phyloP scores from a whole-genome alignment of 208 protist species.

The Trypanosoma boissoni region DNA sequence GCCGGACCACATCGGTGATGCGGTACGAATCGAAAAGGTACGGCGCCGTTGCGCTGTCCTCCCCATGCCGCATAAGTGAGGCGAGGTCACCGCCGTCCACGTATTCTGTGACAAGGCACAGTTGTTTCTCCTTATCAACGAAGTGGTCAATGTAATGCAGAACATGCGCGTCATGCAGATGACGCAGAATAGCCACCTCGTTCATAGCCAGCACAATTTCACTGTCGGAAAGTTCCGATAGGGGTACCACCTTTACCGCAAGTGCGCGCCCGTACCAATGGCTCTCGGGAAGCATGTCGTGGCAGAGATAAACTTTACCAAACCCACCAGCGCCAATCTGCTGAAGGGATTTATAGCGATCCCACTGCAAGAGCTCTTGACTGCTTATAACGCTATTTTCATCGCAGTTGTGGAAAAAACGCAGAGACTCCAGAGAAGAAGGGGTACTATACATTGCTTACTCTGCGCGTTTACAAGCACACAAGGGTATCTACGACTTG shows the following conservation, averaged over 20 bases:
- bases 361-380: conserved; percentile 34
- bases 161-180: conserved; percentile 78
- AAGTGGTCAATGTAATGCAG: conserved; percentile 85
- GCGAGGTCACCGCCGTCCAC: conserved; percentile 77
- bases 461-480: too few relatives aligned
- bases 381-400: not conserved
- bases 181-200: conserved; percentile 72
- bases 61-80: conserved; percentile 16
- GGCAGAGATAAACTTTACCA: conserved; percentile 78
- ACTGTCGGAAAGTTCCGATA: conserved; percentile 46
- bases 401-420: not conserved
- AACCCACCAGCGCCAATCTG: conserved; percentile 67
- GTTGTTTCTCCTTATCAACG: conserved; percentile 51
- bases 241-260: conserved; percentile 70
- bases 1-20: conserved; percentile 63
- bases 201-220: conserved; percentile 72
- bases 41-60: conserved; percentile 9
- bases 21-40: conserved; percentile 72
- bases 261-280: conserved; percentile 33
- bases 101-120: conserved; percentile 89
- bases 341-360: conserved; percentile 42
- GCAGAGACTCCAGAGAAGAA: too few relatives aligned
- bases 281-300: conserved; percentile 31
- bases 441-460: too few relatives aligned
- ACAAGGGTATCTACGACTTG: too few relatives aligned